Base-by-base conservation (phyloP, 805 yeast genomes). In the Nakazawaea laoshanensis region DNA sequence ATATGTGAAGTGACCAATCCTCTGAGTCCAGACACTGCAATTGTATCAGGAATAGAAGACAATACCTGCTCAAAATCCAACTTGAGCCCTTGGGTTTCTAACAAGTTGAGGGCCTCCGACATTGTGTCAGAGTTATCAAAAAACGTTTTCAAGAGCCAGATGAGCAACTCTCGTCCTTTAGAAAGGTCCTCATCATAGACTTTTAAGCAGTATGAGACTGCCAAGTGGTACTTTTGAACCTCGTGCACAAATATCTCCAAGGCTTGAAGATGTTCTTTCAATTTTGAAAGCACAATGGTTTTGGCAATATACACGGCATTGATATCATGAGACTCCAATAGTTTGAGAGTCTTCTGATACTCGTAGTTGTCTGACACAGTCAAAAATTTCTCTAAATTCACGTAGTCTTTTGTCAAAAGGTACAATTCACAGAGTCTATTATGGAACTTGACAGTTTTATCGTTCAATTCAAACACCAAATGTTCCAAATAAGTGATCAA, bases 211-310 rank as follows among this genome's bases (percentile, higher is more conserved):
- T 82, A 82, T 3, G 55, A 48, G 39, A 79, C 65, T 0, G 94
- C 82, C n/a, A 61, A 57, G 14, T 53, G 53, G 30, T 71, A 64
- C 46, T 80, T 80, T 3, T 68, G 54, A 28, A 83, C 52, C 14
- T 74, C 74, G 30, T 69, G 63, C 29, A 72, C 74, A 17, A 76
- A 61, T 2, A 85, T 68, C 35, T 72, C 70, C 12, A 89, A 55
- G 0, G 85, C 77, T 31, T 73, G 67, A 8, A 65, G 63, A 47
- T 83, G 84, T 33, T 73, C 73, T 1, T 72, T 76, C 27, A 81
- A 46, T 38, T 72, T 67, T 29, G 67, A 66, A 34, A 80, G 62
- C 2, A 87, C 69, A 29, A 70, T 63, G 0, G 83, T 73, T 25
- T 71, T 65, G 24, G 78, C 61, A 16, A 69, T 57, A 7, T 67